Evolutionary conservation across 306 rosid genomes (phyloP).

Genomic region (Prunus mongolica): DNA sequence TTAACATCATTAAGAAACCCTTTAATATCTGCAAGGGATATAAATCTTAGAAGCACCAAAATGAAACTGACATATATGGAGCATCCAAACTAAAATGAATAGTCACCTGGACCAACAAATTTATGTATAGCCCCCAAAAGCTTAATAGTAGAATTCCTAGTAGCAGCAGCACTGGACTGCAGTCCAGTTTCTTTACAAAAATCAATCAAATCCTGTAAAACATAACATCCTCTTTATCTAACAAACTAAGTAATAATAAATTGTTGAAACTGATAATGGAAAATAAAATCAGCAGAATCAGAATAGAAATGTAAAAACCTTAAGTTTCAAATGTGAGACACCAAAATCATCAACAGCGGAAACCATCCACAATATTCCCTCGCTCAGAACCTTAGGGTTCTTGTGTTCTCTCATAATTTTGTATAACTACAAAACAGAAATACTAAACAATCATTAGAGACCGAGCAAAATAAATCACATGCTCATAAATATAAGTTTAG

Average conservation of each 20-base stretch:
- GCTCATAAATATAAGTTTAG: neutral
- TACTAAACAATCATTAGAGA: neutral
- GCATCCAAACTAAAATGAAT: conserved; percentile 13
- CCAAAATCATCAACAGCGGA: conserved; percentile 96
- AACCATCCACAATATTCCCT: conserved; percentile 96
- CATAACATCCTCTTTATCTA: conserved; percentile 7
- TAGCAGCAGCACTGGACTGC: conserved; percentile 95
- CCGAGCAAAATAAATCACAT: conserved; percentile 10
- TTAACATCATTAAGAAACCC: conserved; percentile 93
- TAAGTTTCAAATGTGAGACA: conserved; percentile 78
- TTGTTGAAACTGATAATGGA: neutral
- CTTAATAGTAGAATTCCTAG: conserved; percentile 92
- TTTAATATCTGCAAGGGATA: conserved; percentile 70
- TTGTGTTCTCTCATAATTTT: conserved; percentile 98
- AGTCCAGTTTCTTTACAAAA: conserved; percentile 92
- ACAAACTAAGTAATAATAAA: conserved; percentile 2
- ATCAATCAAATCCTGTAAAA: conserved; percentile 84
- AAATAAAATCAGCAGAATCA: neutral
- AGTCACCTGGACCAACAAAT: conserved; percentile 98
- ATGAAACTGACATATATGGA: conserved; percentile 4
- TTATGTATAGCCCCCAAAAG: conserved; percentile 88
- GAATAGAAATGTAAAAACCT: conserved; percentile 43
- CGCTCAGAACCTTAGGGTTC: conserved; percentile 98
- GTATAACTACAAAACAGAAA: conserved; percentile 50
- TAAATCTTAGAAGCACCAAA: conserved; percentile 20